Percentiles rank a stretch among this genome's conserved stretches.
These are phyloP conservation scores for Daldinia bambusicola DNA, from an alignment of 495 filamentous ascomycete genomes.

Conservation along the genomic window DNA sequence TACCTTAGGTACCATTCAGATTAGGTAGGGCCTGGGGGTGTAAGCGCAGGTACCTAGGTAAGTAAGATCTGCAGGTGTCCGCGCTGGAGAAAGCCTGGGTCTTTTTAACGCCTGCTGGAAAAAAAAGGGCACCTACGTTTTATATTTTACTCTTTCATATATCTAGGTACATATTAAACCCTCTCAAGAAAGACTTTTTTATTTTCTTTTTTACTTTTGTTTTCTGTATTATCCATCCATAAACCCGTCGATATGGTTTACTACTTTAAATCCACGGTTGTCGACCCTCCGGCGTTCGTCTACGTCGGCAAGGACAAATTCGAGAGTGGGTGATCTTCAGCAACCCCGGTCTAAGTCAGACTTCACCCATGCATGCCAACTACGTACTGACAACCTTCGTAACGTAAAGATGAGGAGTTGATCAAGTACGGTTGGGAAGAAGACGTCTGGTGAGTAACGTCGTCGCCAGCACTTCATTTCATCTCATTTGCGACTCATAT, in stretches of 20 bases:
- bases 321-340: slow-evolving; percentile 74
- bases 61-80: background rate
- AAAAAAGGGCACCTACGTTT: background rate
- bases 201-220: background rate
- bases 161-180: background rate
- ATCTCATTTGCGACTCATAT: background rate
- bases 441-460: slow-evolving; percentile 82
- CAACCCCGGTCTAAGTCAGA: slow-evolving; percentile 24
- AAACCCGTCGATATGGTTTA: slow-evolving; percentile 77
- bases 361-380: slow-evolving; percentile 12
- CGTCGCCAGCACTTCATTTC: background rate
- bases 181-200: slow-evolving; percentile 9
- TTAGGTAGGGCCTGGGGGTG: slow-evolving; percentile 2
- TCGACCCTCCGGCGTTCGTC: slow-evolving; percentile 78
- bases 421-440: slow-evolving; percentile 93
- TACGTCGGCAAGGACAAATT: slow-evolving; percentile 99
- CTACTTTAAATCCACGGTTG: slow-evolving; percentile 88
- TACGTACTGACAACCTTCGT: slow-evolving; percentile 45
- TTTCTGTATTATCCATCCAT: background rate
- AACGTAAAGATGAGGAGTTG: slow-evolving; percentile 84
- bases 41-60: background rate
- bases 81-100: background rate
- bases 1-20: too few relatives aligned
- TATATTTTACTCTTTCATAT: background rate
- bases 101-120: slow-evolving; percentile 1